Evolutionary conservation across 2,329 filamentous ascomycete species (phyloP).

Genomic region (Neonectria ditissima): DNA sequence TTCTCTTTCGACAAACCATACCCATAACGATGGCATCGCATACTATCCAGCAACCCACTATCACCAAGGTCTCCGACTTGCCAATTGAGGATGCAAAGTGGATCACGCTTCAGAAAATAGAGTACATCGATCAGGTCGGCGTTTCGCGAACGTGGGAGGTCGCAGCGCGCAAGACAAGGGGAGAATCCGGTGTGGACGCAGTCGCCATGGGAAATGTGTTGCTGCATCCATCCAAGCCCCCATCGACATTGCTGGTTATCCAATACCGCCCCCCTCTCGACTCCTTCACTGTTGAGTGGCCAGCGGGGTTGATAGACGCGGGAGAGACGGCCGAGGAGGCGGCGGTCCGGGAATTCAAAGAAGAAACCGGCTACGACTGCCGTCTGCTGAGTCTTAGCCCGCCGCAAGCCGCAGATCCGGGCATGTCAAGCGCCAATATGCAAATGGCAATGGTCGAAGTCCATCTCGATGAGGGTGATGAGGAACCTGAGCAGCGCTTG

Average conservation of each 20-base stretch:
- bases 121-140: conserved; percentile 44
- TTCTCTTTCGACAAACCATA: too few relatives aligned
- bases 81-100: conserved; percentile 38
- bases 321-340: conserved; percentile 42
- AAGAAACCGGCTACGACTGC: conserved; percentile 43
- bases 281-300: conserved; percentile 45
- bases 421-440: conserved; percentile 45
- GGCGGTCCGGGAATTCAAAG: conserved; percentile 43
- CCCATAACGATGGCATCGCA: too few relatives aligned
- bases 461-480: conserved; percentile 35
- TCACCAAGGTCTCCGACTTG: conserved; percentile 41
- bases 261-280: conserved; percentile 44
- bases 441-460: conserved; percentile 44
- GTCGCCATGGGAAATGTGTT: conserved; percentile 43
- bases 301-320: conserved; percentile 41
- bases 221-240: conserved; percentile 41
- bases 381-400: conserved; percentile 40
- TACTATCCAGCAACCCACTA: too few relatives aligned
- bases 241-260: conserved; percentile 43
- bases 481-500: conserved; percentile 38
- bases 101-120: conserved; percentile 44
- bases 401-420: conserved; percentile 39
- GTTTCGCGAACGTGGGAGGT: conserved; percentile 44
- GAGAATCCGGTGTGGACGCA: conserved; percentile 40
- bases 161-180: conserved; percentile 43